Conservation (phyloP, 2,329 filamentous ascomycete genomes). For the Cercospora nicotianae region DNA sequence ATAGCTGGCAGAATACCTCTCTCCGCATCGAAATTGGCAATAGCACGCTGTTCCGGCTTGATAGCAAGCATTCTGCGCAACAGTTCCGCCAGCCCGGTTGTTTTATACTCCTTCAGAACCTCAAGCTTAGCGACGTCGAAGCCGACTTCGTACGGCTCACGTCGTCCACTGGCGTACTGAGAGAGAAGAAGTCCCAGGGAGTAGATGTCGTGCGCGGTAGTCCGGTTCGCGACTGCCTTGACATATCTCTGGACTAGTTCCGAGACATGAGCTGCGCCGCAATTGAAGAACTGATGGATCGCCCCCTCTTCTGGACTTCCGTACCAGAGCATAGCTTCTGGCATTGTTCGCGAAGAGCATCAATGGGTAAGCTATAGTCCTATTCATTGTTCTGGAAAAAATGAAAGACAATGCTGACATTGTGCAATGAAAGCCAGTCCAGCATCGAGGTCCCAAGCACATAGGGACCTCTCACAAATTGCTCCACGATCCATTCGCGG, state of each 20-base stretch:
- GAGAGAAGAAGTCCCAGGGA: constrained; percentile 24
- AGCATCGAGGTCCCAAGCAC: too few species aligned
- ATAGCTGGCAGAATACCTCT: constrained; percentile 16
- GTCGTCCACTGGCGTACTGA: constrained; percentile 9
- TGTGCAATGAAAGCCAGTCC: too few species aligned
- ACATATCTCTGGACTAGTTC: constrained; percentile 3
- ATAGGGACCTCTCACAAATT: neutral
- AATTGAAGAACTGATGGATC: neutral
- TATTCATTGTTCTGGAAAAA: neutral
- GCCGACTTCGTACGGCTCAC: constrained; percentile 1
- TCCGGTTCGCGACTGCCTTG: constrained; percentile 1
- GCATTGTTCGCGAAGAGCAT: neutral
- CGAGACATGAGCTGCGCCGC: neutral
- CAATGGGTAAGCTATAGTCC: neutral
- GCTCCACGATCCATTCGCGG: neutral
- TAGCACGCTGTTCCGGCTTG: constrained; percentile 14
- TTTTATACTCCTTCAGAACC: constrained; percentile 16
- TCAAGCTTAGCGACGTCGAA: constrained; percentile 10
- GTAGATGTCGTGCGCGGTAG: constrained; percentile 20
- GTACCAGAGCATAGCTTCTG: neutral
- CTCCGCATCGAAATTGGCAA: constrained; percentile 15
- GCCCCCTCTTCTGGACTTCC: neutral
- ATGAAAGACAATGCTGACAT: neutral
- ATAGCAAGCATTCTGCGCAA: constrained; percentile 14
- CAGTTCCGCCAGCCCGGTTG: constrained; percentile 11